Evolutionary conservation across 495 filamentous ascomycete species (phyloP), one percentile per base, ranked within the genome.

Genomic region (Xylaria intraflava): DNA sequence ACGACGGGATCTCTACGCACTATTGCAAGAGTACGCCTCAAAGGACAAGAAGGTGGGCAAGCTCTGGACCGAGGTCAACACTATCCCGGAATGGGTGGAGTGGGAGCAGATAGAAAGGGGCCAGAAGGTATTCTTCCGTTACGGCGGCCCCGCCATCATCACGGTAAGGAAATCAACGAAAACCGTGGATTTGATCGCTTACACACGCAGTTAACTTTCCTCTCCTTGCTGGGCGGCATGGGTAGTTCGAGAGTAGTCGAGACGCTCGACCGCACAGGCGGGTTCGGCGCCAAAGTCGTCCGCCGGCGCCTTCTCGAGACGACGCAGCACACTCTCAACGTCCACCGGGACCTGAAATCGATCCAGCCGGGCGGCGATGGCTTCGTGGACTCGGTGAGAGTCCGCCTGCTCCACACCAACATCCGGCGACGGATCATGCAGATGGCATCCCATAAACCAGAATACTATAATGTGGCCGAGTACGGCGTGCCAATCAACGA

Each of bases 21-120:
- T 89, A 16, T 68, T 91, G 16, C 67, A 71, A 48, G 72, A 83
- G 10, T 75, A 90, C 67, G 73, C 73, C 6, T 57, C 69, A 9
- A 66, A 73, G 6, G 79, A 90, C 62, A 70, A 76, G 6, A 78
- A 76, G 46, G 72, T 90, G 27, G 58, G 68, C 8, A 60, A 76
- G 29, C 63, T 94, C 6, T 90, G 88, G 88, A 63, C 56, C 0
- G 76, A 92, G 61, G 72, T 88, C 45, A 85, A 83, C 58, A 83
- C 79, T 1, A 67, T 90, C 17, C 89, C 88, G 0, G 69, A 75
- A 12, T 94, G 88, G 88, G 89, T 94, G 1, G 82, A 90, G 65
- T 93, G 87, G 87, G 75, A 78, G 9, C 87, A 90, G 62, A 85
- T 95, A 57, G 69, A 77, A 56, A 69, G 87, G 60, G 86, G 82